Evolutionary conservation across 352 stramenopile genomes (phyloP).

Genomic region (Phytopythium helicoides): DNA sequence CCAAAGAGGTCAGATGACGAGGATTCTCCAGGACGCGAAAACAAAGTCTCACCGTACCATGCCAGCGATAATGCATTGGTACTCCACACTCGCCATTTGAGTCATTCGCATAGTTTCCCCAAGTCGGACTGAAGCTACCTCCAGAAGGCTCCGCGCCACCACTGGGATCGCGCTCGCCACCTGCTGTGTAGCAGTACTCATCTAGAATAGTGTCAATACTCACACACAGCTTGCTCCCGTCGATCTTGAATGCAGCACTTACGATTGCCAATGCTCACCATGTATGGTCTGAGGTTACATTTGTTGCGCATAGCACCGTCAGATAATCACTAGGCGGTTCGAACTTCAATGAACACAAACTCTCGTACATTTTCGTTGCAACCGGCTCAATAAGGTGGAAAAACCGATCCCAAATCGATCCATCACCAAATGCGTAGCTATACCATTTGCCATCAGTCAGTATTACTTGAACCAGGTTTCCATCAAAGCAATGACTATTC

Average conservation of each 20-base stretch:
- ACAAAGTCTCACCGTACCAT: conserved; percentile 34
- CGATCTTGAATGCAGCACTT: conserved; percentile 15
- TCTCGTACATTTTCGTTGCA: conserved; percentile 57
- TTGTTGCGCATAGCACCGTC: background rate
- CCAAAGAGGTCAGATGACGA: too few species aligned
- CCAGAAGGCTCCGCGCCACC: conserved; percentile 34
- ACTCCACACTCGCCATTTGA: conserved; percentile 66
- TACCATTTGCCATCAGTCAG: background rate
- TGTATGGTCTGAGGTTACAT: conserved; percentile 46
- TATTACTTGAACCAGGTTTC: too few species aligned
- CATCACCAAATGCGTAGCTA: conserved; percentile 65
- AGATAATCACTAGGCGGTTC: conserved; percentile 1
- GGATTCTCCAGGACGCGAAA: too few species aligned
- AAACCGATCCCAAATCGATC: conserved; percentile 69
- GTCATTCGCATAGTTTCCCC: conserved; percentile 67
- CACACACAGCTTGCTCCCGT: background rate
- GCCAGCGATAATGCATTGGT: conserved; percentile 63
- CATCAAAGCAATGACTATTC: too few species aligned
- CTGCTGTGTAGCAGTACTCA: conserved; percentile 66
- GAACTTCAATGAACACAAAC: background rate
- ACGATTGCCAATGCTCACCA: conserved; percentile 81
- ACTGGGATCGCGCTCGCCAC: conserved; percentile 55
- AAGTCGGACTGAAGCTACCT: conserved; percentile 55
- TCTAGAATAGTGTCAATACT: conserved; percentile 23
- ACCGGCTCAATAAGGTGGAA: conserved; percentile 72